These are phyloP conservation scores for Ustilago curta DNA, from an alignment of 1,284 basidiomycete species.

Conservation along the genomic window DNA sequence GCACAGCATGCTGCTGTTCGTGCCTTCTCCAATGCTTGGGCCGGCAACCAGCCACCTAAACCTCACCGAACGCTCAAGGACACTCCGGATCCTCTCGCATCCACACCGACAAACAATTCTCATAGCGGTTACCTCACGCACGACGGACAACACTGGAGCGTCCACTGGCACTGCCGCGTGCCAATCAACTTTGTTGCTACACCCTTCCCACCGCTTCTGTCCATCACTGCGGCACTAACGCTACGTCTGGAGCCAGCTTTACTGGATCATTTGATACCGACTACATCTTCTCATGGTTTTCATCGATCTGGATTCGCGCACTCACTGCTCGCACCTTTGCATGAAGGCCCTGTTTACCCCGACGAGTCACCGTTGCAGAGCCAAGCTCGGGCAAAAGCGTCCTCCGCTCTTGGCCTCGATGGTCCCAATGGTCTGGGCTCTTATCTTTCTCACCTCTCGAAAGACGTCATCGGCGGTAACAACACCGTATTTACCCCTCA, in stretches of 20 bases:
- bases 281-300: not conserved
- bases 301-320: conserved; percentile 40
- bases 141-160: conserved; percentile 32
- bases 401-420: conserved; percentile 41
- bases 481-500: conserved; percentile 48
- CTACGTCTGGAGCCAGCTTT: conserved; percentile 28
- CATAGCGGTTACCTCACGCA: conserved; percentile 24
- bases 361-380: conserved; percentile 47
- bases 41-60: conserved; percentile 36
- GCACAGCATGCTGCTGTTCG: conserved; percentile 29
- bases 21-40: conserved; percentile 43
- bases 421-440: conserved; percentile 45
- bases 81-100: not conserved
- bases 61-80: conserved; percentile 36
- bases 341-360: conserved; percentile 53
- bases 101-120: conserved; percentile 3
- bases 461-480: conserved; percentile 39
- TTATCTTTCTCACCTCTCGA: conserved; percentile 36
- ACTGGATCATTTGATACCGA: conserved; percentile 24
- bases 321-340: conserved; percentile 43
- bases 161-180: conserved; percentile 37
- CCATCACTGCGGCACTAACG: conserved; percentile 40
- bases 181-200: conserved; percentile 47
- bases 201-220: conserved; percentile 38
- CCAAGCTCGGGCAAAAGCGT: conserved; percentile 28